Percentiles rank a stretch among this genome's conserved stretches.
These are phyloP conservation scores for Pecoramyces ruminantium DNA, from an alignment of 192 early-diverging fungal genomes.

Conservation along the genomic window DNA sequence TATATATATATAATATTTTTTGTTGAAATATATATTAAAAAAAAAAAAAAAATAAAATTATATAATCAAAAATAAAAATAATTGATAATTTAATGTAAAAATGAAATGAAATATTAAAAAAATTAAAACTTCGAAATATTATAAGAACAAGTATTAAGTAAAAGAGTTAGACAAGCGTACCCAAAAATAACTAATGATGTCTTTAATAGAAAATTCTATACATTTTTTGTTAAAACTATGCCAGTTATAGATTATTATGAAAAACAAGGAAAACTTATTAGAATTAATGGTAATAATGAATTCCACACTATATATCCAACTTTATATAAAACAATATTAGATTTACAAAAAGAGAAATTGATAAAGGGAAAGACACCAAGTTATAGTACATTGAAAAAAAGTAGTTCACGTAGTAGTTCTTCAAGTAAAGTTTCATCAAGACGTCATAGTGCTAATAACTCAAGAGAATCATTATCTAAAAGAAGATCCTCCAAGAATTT, in stretches of 20 bases:
- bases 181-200: background rate
- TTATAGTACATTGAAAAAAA: background rate
- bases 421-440: background rate
- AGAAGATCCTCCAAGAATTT: background rate
- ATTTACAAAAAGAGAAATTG: background rate
- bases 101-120: background rate
- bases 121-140: no score
- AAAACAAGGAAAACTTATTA: background rate
- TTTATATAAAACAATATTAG: background rate
- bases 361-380: background rate
- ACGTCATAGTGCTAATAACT: background rate
- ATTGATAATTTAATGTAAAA: background rate
- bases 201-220: background rate
- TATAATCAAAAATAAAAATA: no score
- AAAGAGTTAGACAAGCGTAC: background rate
- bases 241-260: background rate
- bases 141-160: background rate
- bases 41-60: no score
- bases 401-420: background rate
- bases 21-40: no score
- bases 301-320: background rate
- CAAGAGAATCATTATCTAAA: background rate
- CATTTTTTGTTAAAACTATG: background rate
- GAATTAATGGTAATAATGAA: background rate
- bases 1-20: no score